Percentiles rank a stretch among this genome's conserved stretches.
phyloP scores from a whole-genome alignment of 192 early-diverging fungal species.

The Coemansia sp. region DNA sequence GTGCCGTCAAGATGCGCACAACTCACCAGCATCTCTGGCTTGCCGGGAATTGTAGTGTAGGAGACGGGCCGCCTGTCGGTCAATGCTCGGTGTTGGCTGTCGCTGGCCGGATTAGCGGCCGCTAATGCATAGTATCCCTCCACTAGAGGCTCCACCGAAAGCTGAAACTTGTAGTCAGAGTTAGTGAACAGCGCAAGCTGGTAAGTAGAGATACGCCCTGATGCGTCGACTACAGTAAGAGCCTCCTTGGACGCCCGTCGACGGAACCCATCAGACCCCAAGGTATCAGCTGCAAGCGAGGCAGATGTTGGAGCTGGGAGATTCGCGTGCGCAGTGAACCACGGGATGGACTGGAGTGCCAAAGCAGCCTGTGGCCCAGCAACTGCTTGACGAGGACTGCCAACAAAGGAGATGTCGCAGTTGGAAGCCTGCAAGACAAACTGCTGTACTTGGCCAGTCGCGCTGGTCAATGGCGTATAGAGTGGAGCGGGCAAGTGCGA shows the following conservation, averaged over 20 bases:
- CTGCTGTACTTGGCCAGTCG: conserved; percentile 38
- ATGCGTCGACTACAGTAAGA: conserved; percentile 30
- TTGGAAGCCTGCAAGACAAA: conserved; percentile 38
- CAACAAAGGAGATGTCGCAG: conserved; percentile 30
- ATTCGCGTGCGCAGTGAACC: conserved; percentile 7
- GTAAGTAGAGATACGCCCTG: conserved; percentile 27
- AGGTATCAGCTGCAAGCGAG: background rate
- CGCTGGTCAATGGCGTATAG: conserved; percentile 27
- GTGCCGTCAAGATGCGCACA: conserved; percentile 36
- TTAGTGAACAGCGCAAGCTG: conserved; percentile 24
- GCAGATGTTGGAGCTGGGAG: background rate
- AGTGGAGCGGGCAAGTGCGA: conserved; percentile 10
- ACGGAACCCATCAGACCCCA: background rate
- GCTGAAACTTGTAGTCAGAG: conserved; percentile 32
- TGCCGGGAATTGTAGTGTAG: conserved; percentile 22
- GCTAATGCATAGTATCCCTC: conserved; percentile 32
- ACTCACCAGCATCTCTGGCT: conserved; percentile 30
- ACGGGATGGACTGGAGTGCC: conserved; percentile 8
- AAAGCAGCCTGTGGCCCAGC: background rate
- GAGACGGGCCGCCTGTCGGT: conserved; percentile 21
- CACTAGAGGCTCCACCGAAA: conserved; percentile 27
- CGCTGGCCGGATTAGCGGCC: conserved; percentile 40
- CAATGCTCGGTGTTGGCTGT: conserved; percentile 20
- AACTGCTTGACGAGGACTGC: conserved; percentile 15
- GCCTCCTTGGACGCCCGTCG: conserved; percentile 12